Evolutionary conservation across 192 early-diverging fungal genomes (phyloP).

Genomic region (Dispira simplex): DNA sequence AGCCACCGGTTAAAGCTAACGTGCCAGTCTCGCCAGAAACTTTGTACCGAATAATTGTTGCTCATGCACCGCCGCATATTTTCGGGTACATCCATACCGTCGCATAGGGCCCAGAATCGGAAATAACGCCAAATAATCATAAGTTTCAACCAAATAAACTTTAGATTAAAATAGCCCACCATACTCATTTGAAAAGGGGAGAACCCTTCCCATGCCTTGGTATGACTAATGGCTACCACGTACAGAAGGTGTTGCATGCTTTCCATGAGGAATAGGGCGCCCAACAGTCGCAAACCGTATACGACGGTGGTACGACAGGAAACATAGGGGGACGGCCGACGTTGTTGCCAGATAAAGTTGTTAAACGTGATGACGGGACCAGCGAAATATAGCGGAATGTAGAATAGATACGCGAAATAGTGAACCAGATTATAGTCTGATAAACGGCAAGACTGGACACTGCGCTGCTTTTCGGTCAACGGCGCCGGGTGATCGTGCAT

Average conservation of each 20-base stretch:
- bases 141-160: slow-evolving; percentile 90
- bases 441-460: slow-evolving; percentile 29
- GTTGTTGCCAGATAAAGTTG: slow-evolving; percentile 69
- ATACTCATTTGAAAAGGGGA: slow-evolving; percentile 64
- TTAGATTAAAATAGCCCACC: slow-evolving; percentile 80
- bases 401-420: slow-evolving; percentile 71
- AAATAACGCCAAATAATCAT: slow-evolving; percentile 97
- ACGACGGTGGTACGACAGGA: slow-evolving; percentile 13
- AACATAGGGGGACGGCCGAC: slow-evolving; percentile 31
- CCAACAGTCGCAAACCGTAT: slow-evolving; percentile 60
- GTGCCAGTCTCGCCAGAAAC: slow-evolving; percentile 98
- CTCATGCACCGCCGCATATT: slow-evolving; percentile 96
- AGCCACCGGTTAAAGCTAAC: slow-evolving; percentile 85
- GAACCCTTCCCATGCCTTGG: slow-evolving; percentile 70
- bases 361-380: slow-evolving; percentile 96
- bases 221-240: slow-evolving; percentile 81
- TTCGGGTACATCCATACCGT: slow-evolving; percentile 76
- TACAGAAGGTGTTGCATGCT: slow-evolving; percentile 72
- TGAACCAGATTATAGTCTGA: slow-evolving; percentile 63
- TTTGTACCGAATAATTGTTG: slow-evolving; percentile 86
- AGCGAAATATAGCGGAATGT: slow-evolving; percentile 82
- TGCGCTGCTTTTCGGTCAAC: slow-evolving; percentile 38
- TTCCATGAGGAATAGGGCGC: slow-evolving; percentile 65
- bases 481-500: slow-evolving; percentile 8
- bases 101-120: slow-evolving; percentile 87